Evolutionary conservation across 805 yeast genomes (phyloP).

Genomic region (Alloascoidea hylecoeti): DNA sequence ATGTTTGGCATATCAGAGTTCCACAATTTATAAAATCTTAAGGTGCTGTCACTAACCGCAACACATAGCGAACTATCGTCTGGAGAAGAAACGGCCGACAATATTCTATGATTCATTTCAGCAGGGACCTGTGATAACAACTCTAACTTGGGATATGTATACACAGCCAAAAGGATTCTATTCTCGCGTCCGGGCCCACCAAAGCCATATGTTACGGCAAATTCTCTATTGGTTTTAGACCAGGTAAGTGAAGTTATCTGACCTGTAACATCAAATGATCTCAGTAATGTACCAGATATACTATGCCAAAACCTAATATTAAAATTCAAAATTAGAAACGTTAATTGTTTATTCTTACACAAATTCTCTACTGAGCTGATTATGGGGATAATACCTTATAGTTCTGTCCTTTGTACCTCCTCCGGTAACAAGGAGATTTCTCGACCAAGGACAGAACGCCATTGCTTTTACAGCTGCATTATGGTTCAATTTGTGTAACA

Average conservation of each 20-base stretch:
- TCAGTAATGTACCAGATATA: slow-evolving; percentile 55
- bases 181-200: slow-evolving; percentile 35
- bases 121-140: slow-evolving; percentile 34
- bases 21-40: slow-evolving; percentile 70
- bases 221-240: slow-evolving; percentile 50
- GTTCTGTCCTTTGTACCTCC: slow-evolving; percentile 77
- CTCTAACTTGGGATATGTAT: slow-evolving; percentile 52
- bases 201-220: slow-evolving; percentile 76
- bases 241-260: slow-evolving; percentile 75
- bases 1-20: too few species aligned
- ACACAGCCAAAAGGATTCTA: slow-evolving; percentile 42
- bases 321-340: background rate
- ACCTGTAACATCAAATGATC: slow-evolving; percentile 40
- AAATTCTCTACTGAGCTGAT: too few species aligned
- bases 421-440: slow-evolving; percentile 71
- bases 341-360: too few species aligned
- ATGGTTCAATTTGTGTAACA: slow-evolving; percentile 43
- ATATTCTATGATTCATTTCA: slow-evolving; percentile 36
- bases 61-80: slow-evolving; percentile 49
- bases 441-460: slow-evolving; percentile 86
- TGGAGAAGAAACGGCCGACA: slow-evolving; percentile 58
- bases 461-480: slow-evolving; percentile 84
- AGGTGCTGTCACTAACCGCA: slow-evolving; percentile 67
- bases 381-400: slow-evolving; percentile 24
- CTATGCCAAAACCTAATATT: slow-evolving; percentile 68